These are phyloP conservation scores for Botrytis galanthina DNA, from an alignment of 2,329 filamentous ascomycete species.

Conservation along the genomic window DNA sequence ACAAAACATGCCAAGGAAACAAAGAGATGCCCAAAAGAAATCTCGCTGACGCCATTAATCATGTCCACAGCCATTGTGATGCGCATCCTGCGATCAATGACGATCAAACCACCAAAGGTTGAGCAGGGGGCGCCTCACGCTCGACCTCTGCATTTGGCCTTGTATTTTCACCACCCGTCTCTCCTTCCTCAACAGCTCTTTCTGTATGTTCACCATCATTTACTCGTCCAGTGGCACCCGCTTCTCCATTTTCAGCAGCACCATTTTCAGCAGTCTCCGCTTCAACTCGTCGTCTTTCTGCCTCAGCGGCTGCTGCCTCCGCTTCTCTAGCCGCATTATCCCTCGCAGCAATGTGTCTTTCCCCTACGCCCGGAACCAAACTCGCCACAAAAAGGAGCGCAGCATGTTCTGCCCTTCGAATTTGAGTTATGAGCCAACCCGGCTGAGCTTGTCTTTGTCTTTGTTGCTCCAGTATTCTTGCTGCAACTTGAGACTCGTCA, in stretches of 20 bases:
- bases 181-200: constrained; percentile 10
- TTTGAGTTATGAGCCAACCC: constrained; percentile 50
- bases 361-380: constrained; percentile 63
- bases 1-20: neutral
- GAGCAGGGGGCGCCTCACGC: constrained; percentile 18
- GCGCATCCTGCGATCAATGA: neutral
- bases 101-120: constrained; percentile 26
- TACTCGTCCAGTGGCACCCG: neutral
- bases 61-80: neutral
- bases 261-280: constrained; percentile 23
- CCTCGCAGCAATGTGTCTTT: constrained; percentile 54
- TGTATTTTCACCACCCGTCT: constrained; percentile 7
- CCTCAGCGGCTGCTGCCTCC: constrained; percentile 28
- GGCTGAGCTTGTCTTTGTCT: constrained; percentile 43
- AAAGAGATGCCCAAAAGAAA: neutral
- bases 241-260: neutral
- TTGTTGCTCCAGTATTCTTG: constrained; percentile 51
- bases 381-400: constrained; percentile 63
- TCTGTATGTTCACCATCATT: constrained; percentile 6
- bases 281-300: constrained; percentile 19
- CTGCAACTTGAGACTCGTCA: constrained; percentile 52
- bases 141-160: constrained; percentile 11
- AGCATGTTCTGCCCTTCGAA: constrained; percentile 57
- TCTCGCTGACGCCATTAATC: neutral
- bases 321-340: constrained; percentile 37